These are phyloP conservation scores for Aspergillus japonicus DNA, from an alignment of 2,329 filamentous ascomycete genomes.

Conservation along the genomic window DNA sequence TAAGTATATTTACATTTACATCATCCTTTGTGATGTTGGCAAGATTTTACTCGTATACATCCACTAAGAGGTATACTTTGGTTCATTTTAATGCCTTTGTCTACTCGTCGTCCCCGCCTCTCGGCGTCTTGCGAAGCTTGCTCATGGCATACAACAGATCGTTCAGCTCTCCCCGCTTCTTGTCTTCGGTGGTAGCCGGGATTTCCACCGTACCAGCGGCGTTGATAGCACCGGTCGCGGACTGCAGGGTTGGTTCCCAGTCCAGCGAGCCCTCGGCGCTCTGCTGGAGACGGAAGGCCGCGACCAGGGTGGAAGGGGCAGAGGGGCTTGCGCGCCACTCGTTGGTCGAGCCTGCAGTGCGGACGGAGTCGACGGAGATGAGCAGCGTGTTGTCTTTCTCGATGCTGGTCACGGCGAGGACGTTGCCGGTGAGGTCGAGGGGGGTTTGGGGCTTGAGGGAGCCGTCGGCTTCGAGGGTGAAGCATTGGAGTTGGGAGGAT, in stretches of 20 bases:
- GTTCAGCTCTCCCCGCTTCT: constrained; percentile 34
- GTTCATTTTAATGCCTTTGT: not conserved
- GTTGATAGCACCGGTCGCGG: constrained; percentile 29
- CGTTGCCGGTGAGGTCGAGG: constrained; percentile 62
- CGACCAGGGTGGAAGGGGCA: constrained; percentile 27
- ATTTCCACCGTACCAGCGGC: constrained; percentile 30
- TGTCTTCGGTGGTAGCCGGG: constrained; percentile 25
- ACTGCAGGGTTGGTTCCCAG: constrained; percentile 26
- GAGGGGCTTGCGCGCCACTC: constrained; percentile 30
- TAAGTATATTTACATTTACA: too few relatives aligned
- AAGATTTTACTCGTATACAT: too few relatives aligned
- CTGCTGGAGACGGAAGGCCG: constrained; percentile 28
- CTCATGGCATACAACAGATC: constrained; percentile 40
- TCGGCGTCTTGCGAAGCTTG: constrained; percentile 40
- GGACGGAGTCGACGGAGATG: constrained; percentile 56
- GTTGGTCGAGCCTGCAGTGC: constrained; percentile 51
- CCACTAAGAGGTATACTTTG: not conserved
- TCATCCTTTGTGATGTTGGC: too few relatives aligned
- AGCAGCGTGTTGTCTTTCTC: constrained; percentile 36
- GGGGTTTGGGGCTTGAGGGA: constrained; percentile 52
- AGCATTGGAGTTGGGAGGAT: constrained; percentile 66
- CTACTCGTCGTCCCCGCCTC: constrained; percentile 25
- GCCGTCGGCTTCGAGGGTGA: constrained; percentile 54
- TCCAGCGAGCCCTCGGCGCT: constrained; percentile 21
- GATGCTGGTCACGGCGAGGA: constrained; percentile 55